These are phyloP conservation scores for Orbilia brochopaga DNA, from an alignment of 2,329 filamentous ascomycete species.

Conservation along the genomic window DNA sequence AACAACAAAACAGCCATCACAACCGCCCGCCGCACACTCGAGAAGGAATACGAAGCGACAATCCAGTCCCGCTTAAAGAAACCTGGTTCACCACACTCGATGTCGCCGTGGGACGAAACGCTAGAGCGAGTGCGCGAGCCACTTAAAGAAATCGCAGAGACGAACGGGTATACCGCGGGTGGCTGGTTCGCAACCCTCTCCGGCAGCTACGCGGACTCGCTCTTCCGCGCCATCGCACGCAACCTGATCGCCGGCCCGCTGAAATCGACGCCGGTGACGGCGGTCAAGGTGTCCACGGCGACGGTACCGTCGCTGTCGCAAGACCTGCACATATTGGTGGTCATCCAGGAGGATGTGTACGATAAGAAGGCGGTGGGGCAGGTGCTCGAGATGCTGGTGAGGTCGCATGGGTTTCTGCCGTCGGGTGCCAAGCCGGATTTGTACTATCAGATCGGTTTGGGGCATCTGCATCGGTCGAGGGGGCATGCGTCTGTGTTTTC, in stretches of 20 bases:
- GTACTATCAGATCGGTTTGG: conserved; percentile 13
- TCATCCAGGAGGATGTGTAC: conserved; percentile 11
- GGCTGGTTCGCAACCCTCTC: conserved; percentile 17
- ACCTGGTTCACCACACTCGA: not conserved
- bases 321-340: conserved; percentile 1
- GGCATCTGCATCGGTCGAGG: conserved; percentile 18
- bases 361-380: conserved; percentile 7
- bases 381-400: conserved; percentile 29
- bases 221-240: conserved; percentile 15
- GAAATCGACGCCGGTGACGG: not conserved
- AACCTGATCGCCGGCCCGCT: conserved; percentile 26
- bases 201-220: not conserved
- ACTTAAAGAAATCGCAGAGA: conserved; percentile 10
- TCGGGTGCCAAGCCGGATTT: conserved; percentile 24
- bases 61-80: not conserved
- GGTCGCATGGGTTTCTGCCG: conserved; percentile 15
- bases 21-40: not conserved
- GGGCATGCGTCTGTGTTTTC: conserved; percentile 12
- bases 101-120: not conserved
- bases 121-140: not conserved
- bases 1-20: not conserved
- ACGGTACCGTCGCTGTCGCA: not conserved
- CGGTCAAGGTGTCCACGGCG: conserved; percentile 7
- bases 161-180: conserved; percentile 19
- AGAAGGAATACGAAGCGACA: not conserved